Conservation (phyloP, 1,284 basidiomycete genomes). For the Cryptococcus sp. region DNA sequence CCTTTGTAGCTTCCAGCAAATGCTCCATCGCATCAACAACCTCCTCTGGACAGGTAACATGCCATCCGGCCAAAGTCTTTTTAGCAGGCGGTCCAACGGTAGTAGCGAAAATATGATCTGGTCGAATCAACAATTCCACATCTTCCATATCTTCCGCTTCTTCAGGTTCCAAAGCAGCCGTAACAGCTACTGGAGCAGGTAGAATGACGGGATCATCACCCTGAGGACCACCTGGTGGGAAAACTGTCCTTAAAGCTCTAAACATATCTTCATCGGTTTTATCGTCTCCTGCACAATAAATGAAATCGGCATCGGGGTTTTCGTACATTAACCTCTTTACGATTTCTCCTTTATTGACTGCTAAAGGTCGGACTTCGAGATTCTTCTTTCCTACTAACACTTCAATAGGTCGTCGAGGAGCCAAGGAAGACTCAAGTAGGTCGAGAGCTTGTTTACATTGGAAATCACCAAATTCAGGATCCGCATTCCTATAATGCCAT, state of each 20-base stretch:
- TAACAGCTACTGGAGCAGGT: slow-evolving; percentile 70
- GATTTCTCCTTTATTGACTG: slow-evolving; percentile 98
- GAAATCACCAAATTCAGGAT: slow-evolving; percentile 94
- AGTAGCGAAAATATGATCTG: slow-evolving; percentile 76
- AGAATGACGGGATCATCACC: slow-evolving; percentile 53
- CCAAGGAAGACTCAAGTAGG: slow-evolving; percentile 85
- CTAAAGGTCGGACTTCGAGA: slow-evolving; percentile 89
- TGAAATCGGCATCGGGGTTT: slow-evolving; percentile 88
- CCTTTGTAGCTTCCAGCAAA: slow-evolving; percentile 19
- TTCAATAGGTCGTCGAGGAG: slow-evolving; percentile 82
- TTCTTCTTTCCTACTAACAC: slow-evolving; percentile 97
- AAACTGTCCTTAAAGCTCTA: slow-evolving; percentile 63
- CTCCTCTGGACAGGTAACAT: slow-evolving; percentile 61
- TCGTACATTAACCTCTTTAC: slow-evolving; percentile 88
- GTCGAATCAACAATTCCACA: slow-evolving; percentile 61
- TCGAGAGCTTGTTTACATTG: slow-evolving; percentile 96
- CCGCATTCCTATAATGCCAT: slow-evolving; percentile 92
- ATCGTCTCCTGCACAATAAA: slow-evolving; percentile 97
- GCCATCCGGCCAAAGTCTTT: slow-evolving; percentile 82
- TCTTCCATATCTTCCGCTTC: slow-evolving; percentile 49
- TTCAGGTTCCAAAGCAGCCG: slow-evolving; percentile 48
- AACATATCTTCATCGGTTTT: slow-evolving; percentile 99
- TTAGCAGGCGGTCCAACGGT: slow-evolving; percentile 82
- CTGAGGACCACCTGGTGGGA: slow-evolving; percentile 51
- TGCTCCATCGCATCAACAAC: slow-evolving; percentile 44